Evolutionary conservation across 75 land plant genomes (phyloP), one percentile per base, ranked within the genome.

Genomic region (Cunninghamia lanceolata): DNA sequence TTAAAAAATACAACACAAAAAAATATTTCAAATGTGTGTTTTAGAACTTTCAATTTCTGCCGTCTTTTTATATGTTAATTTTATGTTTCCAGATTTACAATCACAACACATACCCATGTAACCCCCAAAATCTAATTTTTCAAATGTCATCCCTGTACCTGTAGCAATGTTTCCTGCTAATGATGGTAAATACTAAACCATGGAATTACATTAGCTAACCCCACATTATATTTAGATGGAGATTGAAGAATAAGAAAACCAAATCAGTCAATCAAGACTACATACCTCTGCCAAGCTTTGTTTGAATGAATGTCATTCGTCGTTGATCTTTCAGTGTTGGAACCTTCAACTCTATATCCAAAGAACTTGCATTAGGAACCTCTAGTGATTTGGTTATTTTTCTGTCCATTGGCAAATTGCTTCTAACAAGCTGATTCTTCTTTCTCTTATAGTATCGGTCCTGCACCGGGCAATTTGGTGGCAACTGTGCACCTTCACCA

Each of bases 361-460:
- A 38, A 21, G 82, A 79, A 19, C 46, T 79, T 79, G 10, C 87
- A 77, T 46, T 83, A 63, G 82, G 68, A 63, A 82, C 9, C 10
- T 53, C 47, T 30, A 34, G 80, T 68, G 85, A 78, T 30, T 83
- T 84, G 53, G 83, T 84, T 1, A 5, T 47, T 34, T 88, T 84
- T 89, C 56, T 86, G 82, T 90, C 88, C 39, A 87, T 35, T 9
- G 91, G n/a, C 16, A 77, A 59, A 63, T 21, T 71, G 56, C 83
- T 82, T 25, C 95, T 90, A 28, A 98, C 89, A 36, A 98, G 90
- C 84, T 98, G 99, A 75, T 98, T 98, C 71, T 91, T 95, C 39
- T 91, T 95, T 70, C 86, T 94, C 89, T 93, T 98, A 77, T 91
- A 92, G 81, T 98, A 98, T 9, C 86, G 75, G 89, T 93, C 94